phyloP scores from a whole-genome alignment of 1,284 basidiomycete species.

The Fomitiporia mediterranea region DNA sequence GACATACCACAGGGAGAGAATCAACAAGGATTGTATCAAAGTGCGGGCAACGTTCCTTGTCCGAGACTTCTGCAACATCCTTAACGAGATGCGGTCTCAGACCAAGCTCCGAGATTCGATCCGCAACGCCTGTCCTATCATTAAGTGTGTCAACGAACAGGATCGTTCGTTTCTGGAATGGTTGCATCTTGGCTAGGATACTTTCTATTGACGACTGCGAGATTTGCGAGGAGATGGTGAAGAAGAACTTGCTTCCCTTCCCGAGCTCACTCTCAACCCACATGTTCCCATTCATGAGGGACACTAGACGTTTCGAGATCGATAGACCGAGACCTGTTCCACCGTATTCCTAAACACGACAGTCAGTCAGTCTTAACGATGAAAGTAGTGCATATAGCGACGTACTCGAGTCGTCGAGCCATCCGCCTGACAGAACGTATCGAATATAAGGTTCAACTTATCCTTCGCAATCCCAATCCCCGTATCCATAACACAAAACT shows the following conservation, averaged over 20 bases:
- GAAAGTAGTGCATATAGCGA: conserved; percentile 24
- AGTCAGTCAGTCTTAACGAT: neutral
- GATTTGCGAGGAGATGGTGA: conserved; percentile 86
- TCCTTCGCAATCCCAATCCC: conserved; percentile 99
- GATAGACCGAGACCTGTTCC: conserved; percentile 97
- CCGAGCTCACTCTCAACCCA: conserved; percentile 96
- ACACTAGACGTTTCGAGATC: conserved; percentile 92
- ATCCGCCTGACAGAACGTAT: conserved; percentile 99
- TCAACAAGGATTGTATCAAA: conserved; percentile 97
- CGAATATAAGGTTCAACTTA: conserved; percentile 98
- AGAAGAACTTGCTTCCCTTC: conserved; percentile 95
- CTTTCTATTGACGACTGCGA: conserved; percentile 70
- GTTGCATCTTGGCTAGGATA: conserved; percentile 71
- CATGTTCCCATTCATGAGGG: conserved; percentile 97
- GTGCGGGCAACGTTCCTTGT: conserved; percentile 79
- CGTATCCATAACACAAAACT: conserved; percentile 97
- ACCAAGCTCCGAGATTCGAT: conserved; percentile 78
- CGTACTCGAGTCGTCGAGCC: conserved; percentile 84
- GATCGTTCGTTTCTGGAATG: conserved; percentile 75
- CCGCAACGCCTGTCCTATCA: conserved; percentile 75
- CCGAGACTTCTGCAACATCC: conserved; percentile 72
- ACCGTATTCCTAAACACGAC: conserved; percentile 76
- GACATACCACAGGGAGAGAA: conserved; percentile 74
- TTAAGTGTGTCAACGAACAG: conserved; percentile 87
- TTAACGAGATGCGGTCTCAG: conserved; percentile 78